Evolutionary conservation across 2,329 filamentous ascomycete species (phyloP), one percentile per base, ranked within the genome.

Genomic region (Bimuria novae-zelandiae): DNA sequence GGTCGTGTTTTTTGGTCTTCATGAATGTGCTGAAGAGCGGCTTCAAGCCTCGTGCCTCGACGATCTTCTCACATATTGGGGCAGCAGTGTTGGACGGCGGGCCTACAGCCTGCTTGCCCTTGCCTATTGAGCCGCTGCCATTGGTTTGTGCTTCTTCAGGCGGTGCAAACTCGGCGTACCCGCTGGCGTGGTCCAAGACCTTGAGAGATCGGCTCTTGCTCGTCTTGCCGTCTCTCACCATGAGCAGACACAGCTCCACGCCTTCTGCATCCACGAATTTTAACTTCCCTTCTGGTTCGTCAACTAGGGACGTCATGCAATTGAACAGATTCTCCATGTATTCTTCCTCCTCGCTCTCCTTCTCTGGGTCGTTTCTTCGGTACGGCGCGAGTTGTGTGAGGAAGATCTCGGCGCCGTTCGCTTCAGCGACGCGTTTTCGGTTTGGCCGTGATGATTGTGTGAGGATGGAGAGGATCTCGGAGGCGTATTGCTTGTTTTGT

Each of bases 321-420:
- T 96, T 92, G 71, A 99, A 99, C 0, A 97, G 70, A 61, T 99
- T 96, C 74, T 96, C 91, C 69, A 95, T 89, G 70, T 90, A 97
- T 76, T 99, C 94, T 69, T 96, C 92, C 72, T 97, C 94, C 45
- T 94, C 88, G 27, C 88, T 86, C 53, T 92, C 90, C 67, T 89
- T 93, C 43, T 86, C 83, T 0, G 94, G 94, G 68, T 99, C 92
- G 43, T 87, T 84, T 76, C 89, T 89, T 51, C 94, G 86, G 75
- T 97, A 99, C 1, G 87, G 79, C 1, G 92, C 90, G 0, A 95
- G 83, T 0, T 96, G 81, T 74, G 95, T 91, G 12, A 99, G 85
- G 61, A 96, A 79, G 3, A 82, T 73, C 64, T 99, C 93, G 7
- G 94, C 81, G 0, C 89, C 88, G 56, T 96, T 87, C 0, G 88